phyloP scores from a whole-genome alignment of 1,139 yeast species.

The Scheffersomyces quercinus region DNA sequence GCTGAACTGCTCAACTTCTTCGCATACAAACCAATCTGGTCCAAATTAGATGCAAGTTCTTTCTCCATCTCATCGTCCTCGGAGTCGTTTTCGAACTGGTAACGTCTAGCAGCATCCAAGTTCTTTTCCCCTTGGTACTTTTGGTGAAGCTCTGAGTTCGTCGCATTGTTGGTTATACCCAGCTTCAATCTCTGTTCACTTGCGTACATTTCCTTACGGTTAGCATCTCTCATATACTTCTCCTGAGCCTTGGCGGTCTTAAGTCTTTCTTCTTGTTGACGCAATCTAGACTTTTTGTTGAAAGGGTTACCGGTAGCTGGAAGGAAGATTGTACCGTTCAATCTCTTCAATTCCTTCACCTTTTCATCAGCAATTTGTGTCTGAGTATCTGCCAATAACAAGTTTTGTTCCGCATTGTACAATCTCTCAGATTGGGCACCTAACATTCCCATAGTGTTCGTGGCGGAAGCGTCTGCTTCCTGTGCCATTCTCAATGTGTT shows the following conservation, averaged over 20 bases:
- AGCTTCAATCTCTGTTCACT: slow-evolving; percentile 48
- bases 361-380: slow-evolving; percentile 81
- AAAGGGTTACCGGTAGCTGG: slow-evolving; percentile 86
- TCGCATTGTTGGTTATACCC: slow-evolving; percentile 42
- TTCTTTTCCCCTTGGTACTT: slow-evolving; percentile 53
- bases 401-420: slow-evolving; percentile 74
- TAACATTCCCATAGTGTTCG: slow-evolving; percentile 86
- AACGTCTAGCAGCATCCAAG: slow-evolving; percentile 48
- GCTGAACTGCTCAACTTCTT: slow-evolving; percentile 47
- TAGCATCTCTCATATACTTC: slow-evolving; percentile 46
- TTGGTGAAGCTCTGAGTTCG: slow-evolving; percentile 41
- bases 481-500: slow-evolving; percentile 86
- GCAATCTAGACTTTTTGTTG: slow-evolving; percentile 74
- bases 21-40: slow-evolving; percentile 50
- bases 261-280: slow-evolving; percentile 73
- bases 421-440: slow-evolving; percentile 90
- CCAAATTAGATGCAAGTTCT: slow-evolving; percentile 54
- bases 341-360: slow-evolving; percentile 74
- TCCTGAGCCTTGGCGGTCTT: slow-evolving; percentile 68
- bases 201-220: slow-evolving; percentile 44
- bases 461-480: slow-evolving; percentile 89
- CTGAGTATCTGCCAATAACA: slow-evolving; percentile 79
- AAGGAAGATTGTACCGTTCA: slow-evolving; percentile 80
- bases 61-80: slow-evolving; percentile 64
- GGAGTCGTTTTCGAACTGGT: slow-evolving; percentile 54